Evolutionary conservation across 768 basidiomycete genomes (phyloP).

Genomic region (Collybiopsis confluens): DNA sequence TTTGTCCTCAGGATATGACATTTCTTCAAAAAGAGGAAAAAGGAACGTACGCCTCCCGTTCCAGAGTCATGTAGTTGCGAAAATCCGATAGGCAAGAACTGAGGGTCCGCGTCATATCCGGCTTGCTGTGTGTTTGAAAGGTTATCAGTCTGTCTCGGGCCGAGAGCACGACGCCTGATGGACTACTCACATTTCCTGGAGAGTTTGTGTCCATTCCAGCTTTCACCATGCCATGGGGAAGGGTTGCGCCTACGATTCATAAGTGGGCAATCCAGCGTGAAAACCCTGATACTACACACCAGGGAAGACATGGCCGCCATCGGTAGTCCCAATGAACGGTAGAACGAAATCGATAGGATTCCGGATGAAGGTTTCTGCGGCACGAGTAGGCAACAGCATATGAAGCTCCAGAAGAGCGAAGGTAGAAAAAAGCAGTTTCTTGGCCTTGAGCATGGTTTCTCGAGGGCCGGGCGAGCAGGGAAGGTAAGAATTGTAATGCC

Average conservation of each 20-base stretch:
- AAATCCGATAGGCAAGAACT: slow-evolving; percentile 49
- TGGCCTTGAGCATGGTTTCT: too few relatives aligned
- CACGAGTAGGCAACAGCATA: background rate
- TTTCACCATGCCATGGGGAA: slow-evolving; percentile 69
- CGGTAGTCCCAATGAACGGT: slow-evolving; percentile 60
- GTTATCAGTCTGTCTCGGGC: background rate
- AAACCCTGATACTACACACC: slow-evolving; percentile 24
- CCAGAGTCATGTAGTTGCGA: slow-evolving; percentile 61
- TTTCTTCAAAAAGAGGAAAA: background rate
- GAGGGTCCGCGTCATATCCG: slow-evolving; percentile 42
- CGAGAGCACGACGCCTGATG: background rate
- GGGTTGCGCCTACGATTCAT: slow-evolving; percentile 44
- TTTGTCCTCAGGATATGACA: background rate
- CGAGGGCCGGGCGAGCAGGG: too few relatives aligned
- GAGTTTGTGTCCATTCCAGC: slow-evolving; percentile 65
- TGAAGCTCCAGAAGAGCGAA: too few relatives aligned
- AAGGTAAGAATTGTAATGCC: too few relatives aligned
- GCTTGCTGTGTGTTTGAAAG: slow-evolving; percentile 30
- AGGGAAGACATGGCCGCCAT: slow-evolving; percentile 64
- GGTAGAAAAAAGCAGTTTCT: too few relatives aligned
- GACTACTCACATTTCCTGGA: slow-evolving; percentile 44
- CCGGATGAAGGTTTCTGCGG: background rate
- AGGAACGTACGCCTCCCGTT: slow-evolving; percentile 22
- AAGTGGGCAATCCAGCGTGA: background rate
- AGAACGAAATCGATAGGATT: slow-evolving; percentile 45